Percentiles rank a stretch among this genome's conserved stretches.
phyloP scores from a whole-genome alignment of 352 stramenopile species.

The Globisporangium cylindrosporum region DNA sequence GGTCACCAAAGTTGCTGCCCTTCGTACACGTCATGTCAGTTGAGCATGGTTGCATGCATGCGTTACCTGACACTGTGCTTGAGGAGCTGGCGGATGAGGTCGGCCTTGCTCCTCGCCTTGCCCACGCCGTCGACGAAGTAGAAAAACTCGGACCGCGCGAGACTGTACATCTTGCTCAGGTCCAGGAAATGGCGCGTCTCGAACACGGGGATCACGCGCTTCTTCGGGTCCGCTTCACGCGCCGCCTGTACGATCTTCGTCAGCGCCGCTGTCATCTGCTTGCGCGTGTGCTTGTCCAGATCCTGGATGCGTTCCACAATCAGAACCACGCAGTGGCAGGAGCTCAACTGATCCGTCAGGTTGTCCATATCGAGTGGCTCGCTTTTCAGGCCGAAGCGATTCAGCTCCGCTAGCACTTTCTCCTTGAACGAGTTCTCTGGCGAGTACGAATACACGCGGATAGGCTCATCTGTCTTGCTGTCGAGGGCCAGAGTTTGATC shows the following conservation, averaged over 20 bases:
- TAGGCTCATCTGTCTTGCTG: not conserved
- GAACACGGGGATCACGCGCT: conserved; percentile 53
- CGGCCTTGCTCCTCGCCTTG: conserved; percentile 30
- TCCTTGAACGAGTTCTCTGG: conserved; percentile 14
- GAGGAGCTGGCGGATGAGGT: conserved; percentile 43
- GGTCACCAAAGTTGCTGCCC: too few relatives aligned
- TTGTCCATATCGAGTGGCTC: conserved; percentile 13
- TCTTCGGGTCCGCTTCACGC: conserved; percentile 21
- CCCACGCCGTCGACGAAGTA: conserved; percentile 62
- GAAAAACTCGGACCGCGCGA: conserved; percentile 61
- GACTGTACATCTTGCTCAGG: conserved; percentile 73
- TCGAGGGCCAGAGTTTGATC: not conserved
- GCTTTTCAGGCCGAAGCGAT: conserved; percentile 17
- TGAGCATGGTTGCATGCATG: not conserved
- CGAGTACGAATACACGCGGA: conserved; percentile 17
- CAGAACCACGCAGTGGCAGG: conserved; percentile 30
- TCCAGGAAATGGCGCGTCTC: conserved; percentile 60
- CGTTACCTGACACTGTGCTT: conserved; percentile 5
- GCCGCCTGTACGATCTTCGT: conserved; percentile 36
- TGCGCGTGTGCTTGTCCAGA: conserved; percentile 27
- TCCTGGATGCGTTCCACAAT: conserved; percentile 35
- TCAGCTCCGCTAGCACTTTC: conserved; percentile 13
- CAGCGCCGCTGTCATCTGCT: conserved; percentile 37
- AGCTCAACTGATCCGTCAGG: conserved; percentile 10
- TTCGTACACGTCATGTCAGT: too few relatives aligned